Conservation (phyloP, 257 asterid species). For the Solanum acaule region DNA sequence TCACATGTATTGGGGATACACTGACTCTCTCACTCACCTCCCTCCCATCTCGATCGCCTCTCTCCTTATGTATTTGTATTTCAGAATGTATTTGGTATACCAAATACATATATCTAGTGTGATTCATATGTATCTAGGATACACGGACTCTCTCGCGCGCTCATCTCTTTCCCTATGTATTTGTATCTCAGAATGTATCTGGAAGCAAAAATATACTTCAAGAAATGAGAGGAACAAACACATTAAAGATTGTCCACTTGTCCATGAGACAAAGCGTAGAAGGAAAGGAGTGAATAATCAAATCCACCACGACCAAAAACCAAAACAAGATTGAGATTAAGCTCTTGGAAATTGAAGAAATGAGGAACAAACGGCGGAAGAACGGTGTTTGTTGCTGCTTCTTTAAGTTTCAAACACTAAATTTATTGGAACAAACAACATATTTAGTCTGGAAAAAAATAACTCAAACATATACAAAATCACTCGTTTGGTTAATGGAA, state of each 20-base stretch:
- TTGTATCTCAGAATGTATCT: not conserved
- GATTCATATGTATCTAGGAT: too few species aligned
- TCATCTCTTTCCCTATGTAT: not conserved
- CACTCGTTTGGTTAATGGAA: not conserved
- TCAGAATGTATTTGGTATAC: too few species aligned
- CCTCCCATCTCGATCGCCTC: too few species aligned
- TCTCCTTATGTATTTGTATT: too few species aligned
- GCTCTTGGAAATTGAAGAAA: not conserved
- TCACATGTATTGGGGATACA: too few species aligned
- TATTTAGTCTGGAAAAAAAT: not conserved
- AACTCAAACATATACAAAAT: not conserved
- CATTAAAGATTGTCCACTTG: not conserved
- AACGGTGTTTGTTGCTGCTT: conserved; percentile 9
- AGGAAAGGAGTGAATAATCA: not conserved
- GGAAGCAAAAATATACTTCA: not conserved
- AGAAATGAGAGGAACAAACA: too few species aligned
- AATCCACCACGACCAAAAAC: not conserved
- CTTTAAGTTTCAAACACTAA: not conserved
- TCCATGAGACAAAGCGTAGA: not conserved
- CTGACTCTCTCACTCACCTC: too few species aligned
- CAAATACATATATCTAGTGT: too few species aligned
- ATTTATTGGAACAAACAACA: conserved; percentile 1
- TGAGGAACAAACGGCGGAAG: conserved; percentile 7
- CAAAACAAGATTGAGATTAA: not conserved
- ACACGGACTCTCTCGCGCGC: fast-evolving